These are phyloP conservation scores for Starmerella roubikii DNA, from an alignment of 805 yeast species.

Conservation along the genomic window DNA sequence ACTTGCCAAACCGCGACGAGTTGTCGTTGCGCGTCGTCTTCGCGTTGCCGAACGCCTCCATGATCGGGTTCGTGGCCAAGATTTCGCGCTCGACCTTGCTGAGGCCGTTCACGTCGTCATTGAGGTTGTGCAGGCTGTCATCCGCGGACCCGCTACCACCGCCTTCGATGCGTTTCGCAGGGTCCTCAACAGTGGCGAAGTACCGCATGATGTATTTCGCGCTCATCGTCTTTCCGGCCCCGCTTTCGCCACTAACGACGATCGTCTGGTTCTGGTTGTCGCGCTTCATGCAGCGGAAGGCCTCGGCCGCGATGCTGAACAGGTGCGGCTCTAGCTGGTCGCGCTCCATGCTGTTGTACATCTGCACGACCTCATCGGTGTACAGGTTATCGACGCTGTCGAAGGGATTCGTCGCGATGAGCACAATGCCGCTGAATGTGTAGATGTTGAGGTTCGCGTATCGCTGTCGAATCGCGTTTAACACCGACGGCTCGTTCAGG, in stretches of 20 bases:
- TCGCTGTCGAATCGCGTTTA: slow-evolving; percentile 82
- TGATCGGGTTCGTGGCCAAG: slow-evolving; percentile 89
- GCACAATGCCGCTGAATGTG: slow-evolving; percentile 92
- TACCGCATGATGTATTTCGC: slow-evolving; percentile 97
- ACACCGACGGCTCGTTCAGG: slow-evolving; percentile 89
- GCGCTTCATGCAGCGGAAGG: slow-evolving; percentile 84
- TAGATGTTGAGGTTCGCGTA: slow-evolving; percentile 83
- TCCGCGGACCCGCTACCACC: neutral
- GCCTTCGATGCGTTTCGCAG: slow-evolving; percentile 24
- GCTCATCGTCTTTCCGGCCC: slow-evolving; percentile 96
- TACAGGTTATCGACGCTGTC: slow-evolving; percentile 83
- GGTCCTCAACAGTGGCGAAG: slow-evolving; percentile 79
- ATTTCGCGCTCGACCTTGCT: slow-evolving; percentile 87
- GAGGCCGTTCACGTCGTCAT: slow-evolving; percentile 40
- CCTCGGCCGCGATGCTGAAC: slow-evolving; percentile 96
- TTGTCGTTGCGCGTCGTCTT: slow-evolving; percentile 94
- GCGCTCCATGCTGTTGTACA: slow-evolving; percentile 81
- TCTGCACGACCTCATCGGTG: slow-evolving; percentile 84
- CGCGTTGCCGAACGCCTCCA: slow-evolving; percentile 98
- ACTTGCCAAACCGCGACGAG: slow-evolving; percentile 95
- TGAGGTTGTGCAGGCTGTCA: slow-evolving; percentile 1
- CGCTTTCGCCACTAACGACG: slow-evolving; percentile 94
- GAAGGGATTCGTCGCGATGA: slow-evolving; percentile 93
- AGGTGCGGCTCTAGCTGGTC: slow-evolving; percentile 96
- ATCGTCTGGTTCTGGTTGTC: slow-evolving; percentile 83